phyloP scores from a whole-genome alignment of 148 eudicot genomes.

The Arbutus unedo region DNA sequence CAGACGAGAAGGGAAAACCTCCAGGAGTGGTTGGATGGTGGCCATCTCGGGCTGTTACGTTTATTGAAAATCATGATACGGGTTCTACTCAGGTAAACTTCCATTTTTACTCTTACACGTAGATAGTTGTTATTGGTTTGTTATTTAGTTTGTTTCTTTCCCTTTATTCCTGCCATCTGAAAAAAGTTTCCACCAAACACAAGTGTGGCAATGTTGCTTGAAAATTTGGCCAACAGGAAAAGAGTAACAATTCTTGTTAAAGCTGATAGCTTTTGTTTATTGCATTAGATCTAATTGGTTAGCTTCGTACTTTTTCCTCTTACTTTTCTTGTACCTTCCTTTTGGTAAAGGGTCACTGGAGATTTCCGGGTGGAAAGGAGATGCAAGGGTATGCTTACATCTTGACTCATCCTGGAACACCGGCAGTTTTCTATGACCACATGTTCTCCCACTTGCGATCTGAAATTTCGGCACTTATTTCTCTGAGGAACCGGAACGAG shows the following conservation, averaged over 20 bases:
- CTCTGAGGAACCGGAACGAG: slow-evolving; percentile 77
- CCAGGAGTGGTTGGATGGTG: slow-evolving; percentile 99
- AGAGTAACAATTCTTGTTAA: not conserved
- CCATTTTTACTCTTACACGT: not conserved
- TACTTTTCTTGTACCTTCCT: not conserved
- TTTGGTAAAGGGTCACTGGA: slow-evolving; percentile 88
- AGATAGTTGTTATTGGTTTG: not conserved
- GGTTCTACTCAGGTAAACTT: slow-evolving; percentile 92
- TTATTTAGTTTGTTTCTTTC: not conserved
- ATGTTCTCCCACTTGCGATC: slow-evolving; percentile 49
- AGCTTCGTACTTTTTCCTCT: not conserved
- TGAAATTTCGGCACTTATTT: slow-evolving; percentile 59
- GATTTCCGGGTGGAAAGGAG: slow-evolving; percentile 98
- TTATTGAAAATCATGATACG: slow-evolving; percentile 98
- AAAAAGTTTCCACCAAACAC: not conserved
- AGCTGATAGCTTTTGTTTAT: not conserved
- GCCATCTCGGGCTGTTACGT: slow-evolving; percentile 98
- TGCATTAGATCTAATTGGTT: slow-evolving; percentile 1
- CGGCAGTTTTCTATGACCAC: slow-evolving; percentile 93
- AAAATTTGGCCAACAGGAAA: not conserved
- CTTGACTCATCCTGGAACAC: slow-evolving; percentile 98
- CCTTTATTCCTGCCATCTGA: not conserved
- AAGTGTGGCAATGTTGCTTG: not conserved
- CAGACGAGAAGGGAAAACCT: slow-evolving; percentile 86
- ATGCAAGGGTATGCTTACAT: slow-evolving; percentile 99